These are phyloP conservation scores for Teunomyces cretensis DNA, from an alignment of 805 yeast species.

Conservation along the genomic window DNA sequence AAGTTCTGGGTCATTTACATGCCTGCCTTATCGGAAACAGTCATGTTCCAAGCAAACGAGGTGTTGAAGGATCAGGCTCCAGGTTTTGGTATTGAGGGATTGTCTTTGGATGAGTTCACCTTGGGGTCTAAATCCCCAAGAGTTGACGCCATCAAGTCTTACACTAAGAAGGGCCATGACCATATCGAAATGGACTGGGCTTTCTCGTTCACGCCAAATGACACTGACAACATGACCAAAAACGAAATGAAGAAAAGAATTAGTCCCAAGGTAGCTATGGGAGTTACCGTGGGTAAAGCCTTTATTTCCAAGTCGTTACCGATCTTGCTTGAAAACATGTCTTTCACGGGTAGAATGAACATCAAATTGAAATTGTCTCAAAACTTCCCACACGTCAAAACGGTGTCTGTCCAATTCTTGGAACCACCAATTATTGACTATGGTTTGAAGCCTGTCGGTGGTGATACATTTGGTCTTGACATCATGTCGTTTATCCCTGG, in stretches of 20 bases:
- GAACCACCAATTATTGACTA: slow-evolving; percentile 81
- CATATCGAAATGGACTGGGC: slow-evolving; percentile 83
- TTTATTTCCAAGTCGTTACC: slow-evolving; percentile 75
- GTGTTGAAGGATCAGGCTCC: slow-evolving; percentile 71
- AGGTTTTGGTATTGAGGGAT: slow-evolving; percentile 76
- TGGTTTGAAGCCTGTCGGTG: slow-evolving; percentile 82
- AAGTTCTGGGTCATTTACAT: slow-evolving; percentile 87
- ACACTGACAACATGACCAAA: slow-evolving; percentile 80
- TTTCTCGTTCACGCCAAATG: slow-evolving; percentile 77
- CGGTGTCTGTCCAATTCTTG: slow-evolving; percentile 68
- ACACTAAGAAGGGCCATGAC: slow-evolving; percentile 65
- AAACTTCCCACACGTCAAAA: slow-evolving; percentile 74
- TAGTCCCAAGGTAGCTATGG: slow-evolving; percentile 79
- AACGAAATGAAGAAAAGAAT: slow-evolving; percentile 67
- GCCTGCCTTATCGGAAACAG: slow-evolving; percentile 81
- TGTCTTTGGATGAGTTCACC: slow-evolving; percentile 74
- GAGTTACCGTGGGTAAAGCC: slow-evolving; percentile 79
- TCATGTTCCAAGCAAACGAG: slow-evolving; percentile 66
- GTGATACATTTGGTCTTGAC: slow-evolving; percentile 84
- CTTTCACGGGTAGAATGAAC: slow-evolving; percentile 67
- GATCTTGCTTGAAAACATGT: slow-evolving; percentile 78
- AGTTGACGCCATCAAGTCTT: slow-evolving; percentile 68
- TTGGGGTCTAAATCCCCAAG: slow-evolving; percentile 80
- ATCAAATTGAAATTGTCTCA: slow-evolving; percentile 60
- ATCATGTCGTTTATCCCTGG: slow-evolving; percentile 85